Evolutionary conservation across 2,329 filamentous ascomycete genomes (phyloP).

Genomic region (Beauveria brongniartii): DNA sequence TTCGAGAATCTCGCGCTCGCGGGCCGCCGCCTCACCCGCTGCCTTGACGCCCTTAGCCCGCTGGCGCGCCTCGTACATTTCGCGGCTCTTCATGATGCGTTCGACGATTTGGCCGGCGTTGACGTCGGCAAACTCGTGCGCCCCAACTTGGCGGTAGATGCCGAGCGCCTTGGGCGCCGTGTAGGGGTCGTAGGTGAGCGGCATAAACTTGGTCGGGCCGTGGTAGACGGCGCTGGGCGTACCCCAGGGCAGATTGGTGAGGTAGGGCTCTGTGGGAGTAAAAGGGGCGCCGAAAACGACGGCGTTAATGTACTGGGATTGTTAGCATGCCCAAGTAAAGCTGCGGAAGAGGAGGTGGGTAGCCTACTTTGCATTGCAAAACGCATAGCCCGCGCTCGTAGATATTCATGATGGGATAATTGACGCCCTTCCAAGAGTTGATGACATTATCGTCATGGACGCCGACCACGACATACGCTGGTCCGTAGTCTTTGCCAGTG

Average conservation of each 20-base stretch:
- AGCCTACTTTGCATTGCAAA: slow-evolving; percentile 76
- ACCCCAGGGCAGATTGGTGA: slow-evolving; percentile 65
- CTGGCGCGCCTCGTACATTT: slow-evolving; percentile 87
- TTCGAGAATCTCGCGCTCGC: slow-evolving; percentile 54
- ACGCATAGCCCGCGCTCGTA: slow-evolving; percentile 94
- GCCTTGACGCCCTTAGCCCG: slow-evolving; percentile 83
- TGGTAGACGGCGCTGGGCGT: slow-evolving; percentile 81
- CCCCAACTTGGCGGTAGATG: slow-evolving; percentile 72
- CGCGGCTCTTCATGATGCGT: slow-evolving; percentile 78
- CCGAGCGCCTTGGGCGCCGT: slow-evolving; percentile 69
- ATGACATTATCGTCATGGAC: slow-evolving; percentile 94
- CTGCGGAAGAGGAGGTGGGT: not conserved
- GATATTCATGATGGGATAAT: slow-evolving; percentile 99
- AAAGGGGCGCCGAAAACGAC: slow-evolving; percentile 89
- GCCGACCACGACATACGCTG: slow-evolving; percentile 83
- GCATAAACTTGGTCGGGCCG: slow-evolving; percentile 90
- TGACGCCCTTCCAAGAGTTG: slow-evolving; percentile 93
- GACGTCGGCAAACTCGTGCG: slow-evolving; percentile 75
- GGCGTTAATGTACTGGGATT: slow-evolving; percentile 67
- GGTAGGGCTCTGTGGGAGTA: slow-evolving; percentile 69
- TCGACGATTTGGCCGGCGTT: slow-evolving; percentile 90
- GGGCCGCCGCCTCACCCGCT: slow-evolving; percentile 59
- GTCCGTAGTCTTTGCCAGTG: slow-evolving; percentile 63
- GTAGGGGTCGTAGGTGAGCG: slow-evolving; percentile 72
- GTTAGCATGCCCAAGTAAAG: slow-evolving; percentile 15